Conservation (phyloP, 192 early-diverging fungal genomes). For the Diversispora eburnea region DNA sequence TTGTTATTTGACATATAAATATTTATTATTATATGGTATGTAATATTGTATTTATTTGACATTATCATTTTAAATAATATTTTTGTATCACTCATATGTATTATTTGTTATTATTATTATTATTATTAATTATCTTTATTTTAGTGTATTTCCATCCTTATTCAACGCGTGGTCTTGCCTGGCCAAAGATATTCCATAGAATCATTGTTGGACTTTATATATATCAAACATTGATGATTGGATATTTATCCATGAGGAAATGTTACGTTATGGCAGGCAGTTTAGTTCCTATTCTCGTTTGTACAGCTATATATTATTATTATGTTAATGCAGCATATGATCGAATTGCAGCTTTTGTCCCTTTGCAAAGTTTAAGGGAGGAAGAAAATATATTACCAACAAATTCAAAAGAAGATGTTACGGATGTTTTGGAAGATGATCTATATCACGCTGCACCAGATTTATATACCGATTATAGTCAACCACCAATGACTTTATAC, state of each 20-base stretch:
- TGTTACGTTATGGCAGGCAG: constrained; percentile 42
- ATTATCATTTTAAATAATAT: neutral
- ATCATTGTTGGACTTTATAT: constrained; percentile 63
- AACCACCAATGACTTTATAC: constrained; percentile 69
- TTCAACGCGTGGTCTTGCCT: constrained; percentile 64
- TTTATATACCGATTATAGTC: constrained; percentile 65
- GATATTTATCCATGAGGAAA: constrained; percentile 57
- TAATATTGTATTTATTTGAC: neutral
- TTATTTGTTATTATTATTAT: too few species aligned
- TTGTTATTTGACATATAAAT: constrained; percentile 69
- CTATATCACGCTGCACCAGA: constrained; percentile 60
- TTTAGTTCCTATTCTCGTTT: constrained; percentile 43
- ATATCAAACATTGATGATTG: constrained; percentile 61
- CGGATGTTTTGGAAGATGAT: constrained; percentile 52
- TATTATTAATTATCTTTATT: constrained; percentile 16
- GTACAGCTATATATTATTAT: constrained; percentile 47
- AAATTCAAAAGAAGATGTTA: neutral
- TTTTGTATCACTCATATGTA: too few species aligned
- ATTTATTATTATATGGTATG: constrained; percentile 67
- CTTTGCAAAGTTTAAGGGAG: constrained; percentile 42
- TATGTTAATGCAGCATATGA: constrained; percentile 44
- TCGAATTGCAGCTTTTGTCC: constrained; percentile 42
- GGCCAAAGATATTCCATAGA: constrained; percentile 70
- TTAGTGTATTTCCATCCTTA: constrained; percentile 72
- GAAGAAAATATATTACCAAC: neutral